Percentiles rank a stretch among this genome's conserved stretches.
phyloP scores from a whole-genome alignment of 768 basidiomycete species.

The Tulasnella sp. region DNA sequence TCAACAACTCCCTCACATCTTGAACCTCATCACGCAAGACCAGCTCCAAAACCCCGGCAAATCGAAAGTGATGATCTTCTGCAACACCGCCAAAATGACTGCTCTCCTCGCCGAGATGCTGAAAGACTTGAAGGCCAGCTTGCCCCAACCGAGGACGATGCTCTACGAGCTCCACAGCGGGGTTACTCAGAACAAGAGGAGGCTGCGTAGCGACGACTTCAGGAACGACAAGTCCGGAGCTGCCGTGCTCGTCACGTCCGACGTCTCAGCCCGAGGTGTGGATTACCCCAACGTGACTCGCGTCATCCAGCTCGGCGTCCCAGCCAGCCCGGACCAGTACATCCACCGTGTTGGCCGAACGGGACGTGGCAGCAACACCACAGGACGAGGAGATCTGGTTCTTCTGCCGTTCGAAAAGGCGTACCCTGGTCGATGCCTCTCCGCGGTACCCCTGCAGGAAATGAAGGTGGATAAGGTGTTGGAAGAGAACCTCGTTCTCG shows the following conservation, averaged over 20 bases:
- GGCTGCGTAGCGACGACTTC: slow-evolving; percentile 56
- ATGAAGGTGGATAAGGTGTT: too few relatives aligned
- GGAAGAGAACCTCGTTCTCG: too few relatives aligned
- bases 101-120: slow-evolving; percentile 67
- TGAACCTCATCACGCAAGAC: slow-evolving; percentile 82
- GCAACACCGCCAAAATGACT: slow-evolving; percentile 80
- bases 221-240: slow-evolving; percentile 49
- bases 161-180: slow-evolving; percentile 84
- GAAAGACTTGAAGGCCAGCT: slow-evolving; percentile 43
- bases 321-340: slow-evolving; percentile 66
- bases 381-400: too few relatives aligned
- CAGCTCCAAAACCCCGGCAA: slow-evolving; percentile 63
- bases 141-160: slow-evolving; percentile 52
- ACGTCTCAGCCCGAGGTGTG: slow-evolving; percentile 83
- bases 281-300: slow-evolving; percentile 87
- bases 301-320: slow-evolving; percentile 87
- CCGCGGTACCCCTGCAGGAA: slow-evolving; percentile 69
- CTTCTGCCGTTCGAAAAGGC: too few relatives aligned
- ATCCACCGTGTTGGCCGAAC: too few relatives aligned
- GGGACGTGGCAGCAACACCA: too few relatives aligned
- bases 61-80: slow-evolving; percentile 78
- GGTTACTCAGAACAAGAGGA: slow-evolving; percentile 56
- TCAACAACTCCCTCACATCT: slow-evolving; percentile 72
- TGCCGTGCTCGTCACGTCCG: slow-evolving; percentile 73
- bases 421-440: too few relatives aligned